Evolutionary conservation across 139 green algal genomes (phyloP).

Genomic region (Micractinium conductrix): DNA sequence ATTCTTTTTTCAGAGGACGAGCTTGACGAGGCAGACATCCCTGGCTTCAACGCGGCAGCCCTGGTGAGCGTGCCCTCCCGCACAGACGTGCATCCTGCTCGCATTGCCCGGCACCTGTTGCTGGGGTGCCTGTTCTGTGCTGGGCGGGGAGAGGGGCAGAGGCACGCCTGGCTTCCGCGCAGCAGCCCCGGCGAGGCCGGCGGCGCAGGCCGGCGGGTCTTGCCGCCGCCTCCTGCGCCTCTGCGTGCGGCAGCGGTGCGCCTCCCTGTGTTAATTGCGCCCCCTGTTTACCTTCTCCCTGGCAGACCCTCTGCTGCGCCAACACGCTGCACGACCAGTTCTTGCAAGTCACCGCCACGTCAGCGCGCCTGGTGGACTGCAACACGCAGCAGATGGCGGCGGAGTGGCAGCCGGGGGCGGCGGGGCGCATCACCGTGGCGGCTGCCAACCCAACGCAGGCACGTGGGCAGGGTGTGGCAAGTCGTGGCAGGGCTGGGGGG

Average conservation of each 20-base stretch:
- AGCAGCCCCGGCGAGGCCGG: too few species aligned
- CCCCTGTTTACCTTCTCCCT: background rate
- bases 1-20: slow-evolving; percentile 80
- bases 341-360: slow-evolving; percentile 79
- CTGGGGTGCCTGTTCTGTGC: too few species aligned
- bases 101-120: too few species aligned
- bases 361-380: slow-evolving; percentile 64
- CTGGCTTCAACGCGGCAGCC: slow-evolving; percentile 79
- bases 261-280: too few species aligned
- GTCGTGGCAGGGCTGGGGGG: too few species aligned
- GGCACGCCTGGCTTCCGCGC: too few species aligned
- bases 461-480: background rate
- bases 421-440: slow-evolving; percentile 76
- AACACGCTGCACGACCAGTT: slow-evolving; percentile 84
- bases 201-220: too few species aligned
- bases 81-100: too few species aligned
- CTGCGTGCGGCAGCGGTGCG: too few species aligned
- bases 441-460: slow-evolving; percentile 81
- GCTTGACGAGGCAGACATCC: slow-evolving; percentile 81
- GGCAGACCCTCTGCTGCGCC: slow-evolving; percentile 87
- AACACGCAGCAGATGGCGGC: slow-evolving; percentile 49
- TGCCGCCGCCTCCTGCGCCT: too few species aligned
- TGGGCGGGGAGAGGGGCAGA: too few species aligned
- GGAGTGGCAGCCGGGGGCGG: slow-evolving; percentile 71
- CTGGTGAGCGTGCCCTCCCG: slow-evolving; percentile 48